Evolutionary conservation across 2,329 filamentous ascomycete species (phyloP).

Genomic region (Fusarium euwallaceae): DNA sequence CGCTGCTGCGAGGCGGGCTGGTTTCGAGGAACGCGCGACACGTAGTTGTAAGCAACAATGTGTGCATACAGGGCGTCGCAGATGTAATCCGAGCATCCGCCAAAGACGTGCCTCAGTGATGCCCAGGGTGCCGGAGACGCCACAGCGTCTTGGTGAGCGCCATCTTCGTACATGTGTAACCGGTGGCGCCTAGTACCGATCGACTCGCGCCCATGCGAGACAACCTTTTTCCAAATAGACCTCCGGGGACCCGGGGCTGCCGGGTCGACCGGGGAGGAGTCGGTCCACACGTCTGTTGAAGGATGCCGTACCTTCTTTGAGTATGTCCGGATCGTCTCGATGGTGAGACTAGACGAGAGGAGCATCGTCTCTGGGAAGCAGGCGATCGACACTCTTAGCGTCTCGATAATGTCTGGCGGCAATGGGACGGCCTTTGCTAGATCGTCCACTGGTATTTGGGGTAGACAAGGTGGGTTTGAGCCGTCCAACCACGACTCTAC

Average conservation of each 20-base stretch:
- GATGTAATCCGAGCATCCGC: slow-evolving; percentile 64
- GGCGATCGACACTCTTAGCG: slow-evolving; percentile 64
- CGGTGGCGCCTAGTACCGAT: slow-evolving; percentile 31
- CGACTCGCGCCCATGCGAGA: slow-evolving; percentile 46
- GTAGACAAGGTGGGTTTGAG: slow-evolving; percentile 47
- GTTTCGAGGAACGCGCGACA: slow-evolving; percentile 53
- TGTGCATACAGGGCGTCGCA: slow-evolving; percentile 72
- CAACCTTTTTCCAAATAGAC: slow-evolving; percentile 55
- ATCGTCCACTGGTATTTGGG: slow-evolving; percentile 51
- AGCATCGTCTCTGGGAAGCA: slow-evolving; percentile 73
- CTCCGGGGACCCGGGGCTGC: slow-evolving; percentile 35
- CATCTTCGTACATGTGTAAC: slow-evolving; percentile 28
- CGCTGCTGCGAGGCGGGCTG: slow-evolving; percentile 33
- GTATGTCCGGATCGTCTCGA: slow-evolving; percentile 70
- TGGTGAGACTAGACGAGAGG: slow-evolving; percentile 65
- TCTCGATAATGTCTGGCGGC: slow-evolving; percentile 67
- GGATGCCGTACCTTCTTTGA: slow-evolving; percentile 66
- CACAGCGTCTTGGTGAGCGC: slow-evolving; percentile 17
- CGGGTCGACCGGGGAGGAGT: slow-evolving; percentile 32
- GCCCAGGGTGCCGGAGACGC: slow-evolving; percentile 55
- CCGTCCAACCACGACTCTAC: slow-evolving; percentile 55
- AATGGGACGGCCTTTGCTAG: slow-evolving; percentile 60
- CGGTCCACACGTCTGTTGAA: slow-evolving; percentile 39
- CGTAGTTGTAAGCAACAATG: slow-evolving; percentile 70
- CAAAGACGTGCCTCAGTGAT: slow-evolving; percentile 66